Base-by-base conservation (phyloP, 129 eudicot genomes). In the Helianthus tuberosus region DNA sequence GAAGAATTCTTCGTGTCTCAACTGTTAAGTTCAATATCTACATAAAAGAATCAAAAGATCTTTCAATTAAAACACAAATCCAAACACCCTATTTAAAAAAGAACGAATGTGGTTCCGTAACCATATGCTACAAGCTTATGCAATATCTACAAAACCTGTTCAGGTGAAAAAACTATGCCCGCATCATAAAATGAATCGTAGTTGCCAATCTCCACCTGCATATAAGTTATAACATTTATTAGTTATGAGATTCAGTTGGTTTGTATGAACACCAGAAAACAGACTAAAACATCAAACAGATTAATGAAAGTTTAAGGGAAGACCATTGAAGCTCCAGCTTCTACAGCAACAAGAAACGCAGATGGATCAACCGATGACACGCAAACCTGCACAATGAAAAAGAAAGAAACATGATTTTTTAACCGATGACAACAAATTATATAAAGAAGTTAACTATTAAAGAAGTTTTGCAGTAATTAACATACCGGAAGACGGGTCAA, bases 261-360 rank as follows among this genome's bases (percentile, higher is more conserved):
- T 9, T 48, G 29, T 43, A 75, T 39, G 14, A 14, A 49, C 14
- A 15, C 20, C 6, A 41, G 64, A 54, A 64, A 53, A 25, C 43
- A 54, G 32, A 57, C 25, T 15, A 38, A 49, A 62, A n/a, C 27
- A 70, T 59, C 3, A 60, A 66, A 47, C 47, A 32, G 10, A 47
- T 16, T 16, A 5, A 77, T 23, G 50, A 46, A 48, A 80, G 67
- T 64, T 65, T 15, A 35, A 15, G 13, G 29, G 32, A 82, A 70
- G 61, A 89, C 98, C 98, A 93, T 93, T 41, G 86, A 55, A 49
- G 98, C 98, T 84, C 98, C 98, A 9, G 98, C 98, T 81, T 93
- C 98, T 48, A 93, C 84, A 38, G 98, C 96, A 74, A 92, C 89
- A 64, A 84, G 87, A 74, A 93, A 93, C 67, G 89, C 85, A n/a